Conservation (phyloP, 352 stramenopile genomes). For the Globisporangium carolinianum region DNA sequence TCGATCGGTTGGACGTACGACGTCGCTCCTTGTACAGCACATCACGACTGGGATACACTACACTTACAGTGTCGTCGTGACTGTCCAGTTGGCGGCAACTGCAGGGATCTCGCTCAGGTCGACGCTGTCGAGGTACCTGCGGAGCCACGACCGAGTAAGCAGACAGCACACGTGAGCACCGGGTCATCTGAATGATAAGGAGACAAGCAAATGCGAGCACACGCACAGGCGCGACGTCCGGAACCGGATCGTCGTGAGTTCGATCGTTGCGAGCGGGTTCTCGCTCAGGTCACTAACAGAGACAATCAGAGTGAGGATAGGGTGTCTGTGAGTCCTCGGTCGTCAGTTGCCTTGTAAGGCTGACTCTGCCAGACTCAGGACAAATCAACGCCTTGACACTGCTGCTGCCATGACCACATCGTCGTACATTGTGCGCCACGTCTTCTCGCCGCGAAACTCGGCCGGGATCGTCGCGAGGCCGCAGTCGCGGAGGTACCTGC, state of each 20-base stretch:
- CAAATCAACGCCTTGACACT: too few relatives aligned
- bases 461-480: conserved; percentile 6
- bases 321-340: neutral
- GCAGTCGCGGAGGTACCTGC: conserved; percentile 10
- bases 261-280: conserved; percentile 9
- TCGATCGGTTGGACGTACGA: too few relatives aligned
- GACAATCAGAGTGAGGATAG: neutral
- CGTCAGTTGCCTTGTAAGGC: too few relatives aligned
- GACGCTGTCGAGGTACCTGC: conserved; percentile 10
- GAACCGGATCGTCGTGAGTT: conserved; percentile 11
- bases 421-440: conserved; percentile 11
- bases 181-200: neutral
- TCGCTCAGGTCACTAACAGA: conserved; percentile 11
- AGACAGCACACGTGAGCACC: neutral
- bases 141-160: neutral
- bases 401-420: neutral
- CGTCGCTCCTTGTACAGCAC: too few relatives aligned
- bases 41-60: too few relatives aligned
- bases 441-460: conserved; percentile 14
- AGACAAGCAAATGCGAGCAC: neutral
- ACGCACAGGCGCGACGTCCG: conserved; percentile 10
- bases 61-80: conserved; percentile 9
- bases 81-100: conserved; percentile 9
- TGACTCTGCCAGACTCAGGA: too few relatives aligned
- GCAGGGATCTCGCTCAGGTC: conserved; percentile 8